Evolutionary conservation across 371 early-diverging fungal species (phyloP).

Genomic region (Mucor velutinosus): DNA sequence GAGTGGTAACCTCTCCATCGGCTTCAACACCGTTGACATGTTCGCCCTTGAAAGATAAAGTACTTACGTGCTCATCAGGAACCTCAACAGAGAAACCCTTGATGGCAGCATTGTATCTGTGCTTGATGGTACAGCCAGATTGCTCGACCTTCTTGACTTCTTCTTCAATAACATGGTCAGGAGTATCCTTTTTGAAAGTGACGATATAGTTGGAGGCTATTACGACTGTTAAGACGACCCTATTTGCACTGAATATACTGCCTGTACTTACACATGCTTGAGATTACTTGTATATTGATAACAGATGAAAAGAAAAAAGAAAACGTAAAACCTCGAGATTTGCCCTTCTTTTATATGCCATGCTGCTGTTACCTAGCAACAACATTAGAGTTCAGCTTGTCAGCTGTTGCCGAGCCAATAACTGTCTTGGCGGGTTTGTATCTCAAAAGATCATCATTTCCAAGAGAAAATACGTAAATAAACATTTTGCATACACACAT

Average conservation of each 20-base stretch:
- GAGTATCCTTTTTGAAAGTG: slow-evolving; percentile 49
- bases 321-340: neutral
- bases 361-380: slow-evolving; percentile 4
- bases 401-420: slow-evolving; percentile 15
- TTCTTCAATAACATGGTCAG: slow-evolving; percentile 41
- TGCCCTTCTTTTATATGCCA: slow-evolving; percentile 1
- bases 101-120: slow-evolving; percentile 42
- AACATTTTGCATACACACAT: neutral
- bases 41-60: slow-evolving; percentile 34
- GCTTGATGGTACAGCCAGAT: slow-evolving; percentile 40
- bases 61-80: slow-evolving; percentile 37
- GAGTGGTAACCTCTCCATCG: slow-evolving; percentile 59
- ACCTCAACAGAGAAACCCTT: slow-evolving; percentile 53
- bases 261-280: neutral
- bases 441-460: neutral
- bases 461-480: slow-evolving; percentile 8
- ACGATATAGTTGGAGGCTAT: slow-evolving; percentile 45
- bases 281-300: neutral
- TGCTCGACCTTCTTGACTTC: slow-evolving; percentile 37
- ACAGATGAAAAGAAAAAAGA: slow-evolving; percentile 4
- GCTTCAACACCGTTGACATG: slow-evolving; percentile 49
- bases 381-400: slow-evolving; percentile 4
- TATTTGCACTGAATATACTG: slow-evolving; percentile 2
- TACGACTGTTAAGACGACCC: neutral
- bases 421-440: slow-evolving; percentile 4